phyloP scores from a whole-genome alignment of 345 rosid genomes.

The Salix caprea region DNA sequence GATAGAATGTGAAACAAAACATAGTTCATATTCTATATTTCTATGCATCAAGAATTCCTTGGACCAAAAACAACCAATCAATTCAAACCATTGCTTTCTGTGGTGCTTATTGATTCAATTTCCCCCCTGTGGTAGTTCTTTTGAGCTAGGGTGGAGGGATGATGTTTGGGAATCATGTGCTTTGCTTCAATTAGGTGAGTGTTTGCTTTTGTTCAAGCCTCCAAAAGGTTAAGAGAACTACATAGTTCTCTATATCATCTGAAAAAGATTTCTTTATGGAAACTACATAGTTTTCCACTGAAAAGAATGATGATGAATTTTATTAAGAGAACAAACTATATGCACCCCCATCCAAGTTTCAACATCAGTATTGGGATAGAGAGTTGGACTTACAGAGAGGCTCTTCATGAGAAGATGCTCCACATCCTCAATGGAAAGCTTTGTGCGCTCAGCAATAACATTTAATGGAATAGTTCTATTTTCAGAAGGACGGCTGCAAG shows the following conservation, averaged over 20 bases:
- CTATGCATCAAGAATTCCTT: too few species aligned
- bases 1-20: too few species aligned
- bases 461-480: slow-evolving; percentile 86
- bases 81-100: too few species aligned
- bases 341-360: background rate
- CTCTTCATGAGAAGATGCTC: slow-evolving; percentile 98
- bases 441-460: slow-evolving; percentile 86
- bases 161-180: background rate
- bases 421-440: slow-evolving; percentile 79
- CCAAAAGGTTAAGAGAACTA: too few species aligned
- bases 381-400: slow-evolving; percentile 67
- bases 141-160: background rate
- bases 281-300: background rate
- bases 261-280: background rate
- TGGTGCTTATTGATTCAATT: too few species aligned
- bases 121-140: too few species aligned
- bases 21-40: too few species aligned
- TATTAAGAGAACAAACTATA: background rate
- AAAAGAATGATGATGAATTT: background rate
- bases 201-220: too few species aligned
- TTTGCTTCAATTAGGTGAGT: too few species aligned
- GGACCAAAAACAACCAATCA: background rate
- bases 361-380: background rate
- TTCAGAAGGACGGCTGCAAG: slow-evolving; percentile 90
- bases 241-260: too few species aligned